A percentile compares a stretch with the other conserved stretches of the same genome.
Evolutionary conservation across 192 early-diverging fungal genomes (phyloP).

Genomic region (Coemansia guatemalensis): DNA sequence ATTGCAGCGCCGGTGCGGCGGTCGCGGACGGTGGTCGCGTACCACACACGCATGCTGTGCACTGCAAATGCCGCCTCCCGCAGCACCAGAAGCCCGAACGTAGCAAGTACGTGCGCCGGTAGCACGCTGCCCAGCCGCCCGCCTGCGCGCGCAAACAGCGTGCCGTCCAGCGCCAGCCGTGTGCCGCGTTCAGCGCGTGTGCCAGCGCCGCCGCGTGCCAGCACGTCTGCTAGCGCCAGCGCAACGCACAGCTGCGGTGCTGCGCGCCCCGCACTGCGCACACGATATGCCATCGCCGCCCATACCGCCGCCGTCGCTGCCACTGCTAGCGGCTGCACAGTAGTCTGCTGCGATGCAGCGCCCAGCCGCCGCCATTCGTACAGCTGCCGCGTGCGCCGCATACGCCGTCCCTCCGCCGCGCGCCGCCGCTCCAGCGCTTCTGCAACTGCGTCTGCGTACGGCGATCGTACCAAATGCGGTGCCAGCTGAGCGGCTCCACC

Average conservation of each 20-base stretch:
- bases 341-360: no score
- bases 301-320: conserved; percentile 8
- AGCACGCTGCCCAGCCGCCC: conserved; percentile 12
- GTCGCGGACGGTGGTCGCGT: conserved; percentile 35
- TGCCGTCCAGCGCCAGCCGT: conserved; percentile 6
- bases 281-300: background rate
- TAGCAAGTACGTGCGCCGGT: conserved; percentile 25
- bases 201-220: conserved; percentile 2
- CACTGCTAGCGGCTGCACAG: background rate
- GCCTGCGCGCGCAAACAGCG: conserved; percentile 3
- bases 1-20: conserved; percentile 31
- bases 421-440: conserved; percentile 22
- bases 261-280: background rate
- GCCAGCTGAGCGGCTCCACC: background rate
- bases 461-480: conserved; percentile 16
- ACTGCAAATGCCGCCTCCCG: conserved; percentile 29
- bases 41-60: conserved; percentile 45
- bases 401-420: conserved; percentile 17
- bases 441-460: conserved; percentile 39
- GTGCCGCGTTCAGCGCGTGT: background rate
- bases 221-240: conserved; percentile 7
- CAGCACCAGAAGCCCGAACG: conserved; percentile 17
- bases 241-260: background rate
- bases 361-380: conserved; percentile 14
- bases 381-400: conserved; percentile 14